Evolutionary conservation across 768 basidiomycete genomes (phyloP).

Genomic region (Russula emetica): DNA sequence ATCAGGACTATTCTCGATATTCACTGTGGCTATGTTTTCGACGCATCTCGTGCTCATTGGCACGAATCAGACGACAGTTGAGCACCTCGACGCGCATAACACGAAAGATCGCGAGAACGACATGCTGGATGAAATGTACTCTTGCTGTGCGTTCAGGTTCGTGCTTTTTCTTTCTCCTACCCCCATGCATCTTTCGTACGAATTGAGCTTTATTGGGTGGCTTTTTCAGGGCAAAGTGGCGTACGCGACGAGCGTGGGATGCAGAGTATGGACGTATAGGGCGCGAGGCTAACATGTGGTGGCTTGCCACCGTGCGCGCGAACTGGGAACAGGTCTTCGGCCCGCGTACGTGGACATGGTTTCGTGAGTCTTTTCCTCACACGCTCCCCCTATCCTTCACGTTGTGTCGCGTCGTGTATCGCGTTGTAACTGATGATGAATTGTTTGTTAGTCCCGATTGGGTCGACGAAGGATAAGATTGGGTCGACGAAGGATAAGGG

Average conservation of each 20-base stretch:
- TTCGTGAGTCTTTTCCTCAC: slow-evolving; percentile 52
- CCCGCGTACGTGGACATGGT: slow-evolving; percentile 59
- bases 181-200: not conserved
- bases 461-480: slow-evolving; percentile 50
- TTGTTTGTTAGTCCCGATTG: slow-evolving; percentile 41
- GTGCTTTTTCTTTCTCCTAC: slow-evolving; percentile 29
- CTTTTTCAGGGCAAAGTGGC: slow-evolving; percentile 46
- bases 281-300: slow-evolving; percentile 85
- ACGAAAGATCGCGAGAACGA: slow-evolving; percentile 63
- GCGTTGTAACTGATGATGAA: not conserved
- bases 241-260: slow-evolving; percentile 54
- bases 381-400: not conserved
- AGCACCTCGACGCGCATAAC: slow-evolving; percentile 54
- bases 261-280: slow-evolving; percentile 74
- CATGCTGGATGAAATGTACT: slow-evolving; percentile 47
- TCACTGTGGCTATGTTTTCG: slow-evolving; percentile 53
- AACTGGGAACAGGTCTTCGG: slow-evolving; percentile 90
- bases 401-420: too few species aligned
- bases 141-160: slow-evolving; percentile 54
- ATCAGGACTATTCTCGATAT: slow-evolving; percentile 65
- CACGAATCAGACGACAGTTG: slow-evolving; percentile 72
- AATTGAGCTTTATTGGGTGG: not conserved
- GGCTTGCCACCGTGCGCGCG: slow-evolving; percentile 54
- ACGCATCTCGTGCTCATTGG: slow-evolving; percentile 61
- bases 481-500: slow-evolving; percentile 58